Evolutionary conservation across 2,329 filamentous ascomycete species (phyloP).

Genomic region (Tolypocladium cylindrosporum): DNA sequence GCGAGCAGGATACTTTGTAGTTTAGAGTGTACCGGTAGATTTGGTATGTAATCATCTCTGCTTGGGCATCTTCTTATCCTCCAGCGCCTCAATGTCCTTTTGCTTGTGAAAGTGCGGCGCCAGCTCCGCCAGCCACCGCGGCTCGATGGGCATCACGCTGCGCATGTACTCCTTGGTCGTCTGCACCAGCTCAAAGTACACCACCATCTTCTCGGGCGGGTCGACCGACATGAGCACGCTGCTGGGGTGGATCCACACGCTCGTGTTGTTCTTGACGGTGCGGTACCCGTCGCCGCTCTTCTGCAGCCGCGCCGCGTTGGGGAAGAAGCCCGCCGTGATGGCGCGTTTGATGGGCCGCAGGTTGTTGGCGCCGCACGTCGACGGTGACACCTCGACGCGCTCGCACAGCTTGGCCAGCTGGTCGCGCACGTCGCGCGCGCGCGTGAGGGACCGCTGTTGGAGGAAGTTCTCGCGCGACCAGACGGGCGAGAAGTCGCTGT

Average conservation of each 20-base stretch:
- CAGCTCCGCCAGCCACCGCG: conserved; percentile 77
- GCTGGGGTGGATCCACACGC: conserved; percentile 85
- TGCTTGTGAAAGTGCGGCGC: conserved; percentile 94
- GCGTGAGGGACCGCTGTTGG: conserved; percentile 79
- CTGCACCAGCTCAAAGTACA: conserved; percentile 76
- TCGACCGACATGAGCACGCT: conserved; percentile 70
- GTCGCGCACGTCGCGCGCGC: conserved; percentile 84
- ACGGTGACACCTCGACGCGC: conserved; percentile 72
- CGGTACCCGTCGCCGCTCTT: conserved; percentile 80
- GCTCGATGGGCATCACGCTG: conserved; percentile 73
- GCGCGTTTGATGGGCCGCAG: conserved; percentile 72
- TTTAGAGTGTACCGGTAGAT: too few relatives aligned
- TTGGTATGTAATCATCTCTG: conserved; percentile 9
- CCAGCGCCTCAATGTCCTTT: conserved; percentile 75
- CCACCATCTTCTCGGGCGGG: conserved; percentile 68
- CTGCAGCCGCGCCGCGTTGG: conserved; percentile 78
- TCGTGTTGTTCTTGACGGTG: conserved; percentile 82
- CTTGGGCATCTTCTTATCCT: conserved; percentile 55
- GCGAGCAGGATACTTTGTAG: neutral
- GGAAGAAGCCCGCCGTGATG: conserved; percentile 87
- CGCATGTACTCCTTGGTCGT: conserved; percentile 91
- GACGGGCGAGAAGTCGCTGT: conserved; percentile 76
- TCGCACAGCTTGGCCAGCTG: conserved; percentile 90
- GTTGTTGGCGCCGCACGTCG: conserved; percentile 60
- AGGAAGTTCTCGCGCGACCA: conserved; percentile 93